A percentile compares a stretch with the other conserved stretches of the same genome.
Evolutionary conservation across 1,284 basidiomycete species (phyloP).

Genomic region (Microbotryum lychnidis-dioicae): DNA sequence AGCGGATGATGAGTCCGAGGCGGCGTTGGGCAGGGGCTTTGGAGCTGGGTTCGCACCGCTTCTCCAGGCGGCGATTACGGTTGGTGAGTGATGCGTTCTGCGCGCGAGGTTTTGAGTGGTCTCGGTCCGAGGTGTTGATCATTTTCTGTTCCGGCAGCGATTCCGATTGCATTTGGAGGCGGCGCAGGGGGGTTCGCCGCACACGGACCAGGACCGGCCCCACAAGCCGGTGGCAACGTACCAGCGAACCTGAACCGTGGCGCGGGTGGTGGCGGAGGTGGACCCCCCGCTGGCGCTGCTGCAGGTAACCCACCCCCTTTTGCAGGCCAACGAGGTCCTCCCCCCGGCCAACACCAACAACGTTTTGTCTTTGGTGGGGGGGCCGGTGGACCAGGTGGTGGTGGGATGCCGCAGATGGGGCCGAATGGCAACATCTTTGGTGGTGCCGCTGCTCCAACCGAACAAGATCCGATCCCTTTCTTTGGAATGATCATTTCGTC

Average conservation of each 20-base stretch:
- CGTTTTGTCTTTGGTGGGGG: background rate
- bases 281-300: background rate
- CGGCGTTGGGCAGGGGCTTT: background rate
- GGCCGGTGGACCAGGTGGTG: background rate
- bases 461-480: conserved; percentile 4
- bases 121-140: too few species aligned
- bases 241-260: background rate
- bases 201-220: background rate
- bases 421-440: too few species aligned
- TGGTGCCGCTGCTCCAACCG: too few species aligned
- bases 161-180: background rate
- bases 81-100: too few species aligned
- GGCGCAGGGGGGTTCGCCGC: background rate
- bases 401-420: background rate
- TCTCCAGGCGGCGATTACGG: too few species aligned
- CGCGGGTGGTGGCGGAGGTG: background rate
- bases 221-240: background rate
- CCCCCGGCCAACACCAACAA: background rate
- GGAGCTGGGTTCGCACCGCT: too few species aligned
- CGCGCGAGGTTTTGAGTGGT: too few species aligned
- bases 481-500: conserved; percentile 5
- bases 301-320: background rate
- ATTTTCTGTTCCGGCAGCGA: too few species aligned
- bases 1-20: conserved; percentile 2
- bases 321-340: background rate